Base-by-base conservation (phyloP, 257 asterid genomes). In the Rauvolfia tetraphylla region DNA sequence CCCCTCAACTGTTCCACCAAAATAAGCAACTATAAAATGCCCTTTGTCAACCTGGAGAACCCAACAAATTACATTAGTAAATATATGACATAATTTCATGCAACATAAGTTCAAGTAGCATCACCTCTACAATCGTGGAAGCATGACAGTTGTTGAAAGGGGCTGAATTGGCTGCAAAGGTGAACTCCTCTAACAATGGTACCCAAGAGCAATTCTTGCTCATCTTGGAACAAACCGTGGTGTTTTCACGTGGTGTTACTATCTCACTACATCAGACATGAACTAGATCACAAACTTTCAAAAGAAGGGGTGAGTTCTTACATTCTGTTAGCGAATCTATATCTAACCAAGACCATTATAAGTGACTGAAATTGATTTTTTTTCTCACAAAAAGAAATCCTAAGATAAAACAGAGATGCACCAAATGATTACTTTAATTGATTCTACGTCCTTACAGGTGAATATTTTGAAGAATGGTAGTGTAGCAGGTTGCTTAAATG, bases 141-240 rank as follows among this genome's bases (percentile, higher is more conserved):
- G 99, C 98, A 78, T 95, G 99, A 71, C 98, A 92, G 81, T 88
- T 95, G 65, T 79, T 88, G 90, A 95, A 95, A 36, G 97, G 96
- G 58, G 84, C 89, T 18, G 98, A 87, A 81, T 88, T 78, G 58
- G 90, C 88, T 48, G 84, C 62, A 90, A 90, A 95, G 4, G 97
- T 95, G 83, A 88, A 83, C 81, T 92, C 97, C 84, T 87, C 91
- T 44, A 89, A 72, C 74, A 89, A 74, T 12, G 89, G 93, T 63
- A 79, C 81, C 98, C 96, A 95, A 75, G 86, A 77, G 79, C 57
- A 68, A 79, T 79, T 78, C 73, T 72, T 80, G 46, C 71, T 77
- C 96, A 90, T 92, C 78, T 80, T 73, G 33, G 81, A 66, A 67
- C 77, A 22, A 29, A 46, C 44, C 54, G 76, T 15, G 78, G 80